phyloP scores from a whole-genome alignment of 2,329 filamentous ascomycete genomes.

The Pestalotiopsis sp. region DNA sequence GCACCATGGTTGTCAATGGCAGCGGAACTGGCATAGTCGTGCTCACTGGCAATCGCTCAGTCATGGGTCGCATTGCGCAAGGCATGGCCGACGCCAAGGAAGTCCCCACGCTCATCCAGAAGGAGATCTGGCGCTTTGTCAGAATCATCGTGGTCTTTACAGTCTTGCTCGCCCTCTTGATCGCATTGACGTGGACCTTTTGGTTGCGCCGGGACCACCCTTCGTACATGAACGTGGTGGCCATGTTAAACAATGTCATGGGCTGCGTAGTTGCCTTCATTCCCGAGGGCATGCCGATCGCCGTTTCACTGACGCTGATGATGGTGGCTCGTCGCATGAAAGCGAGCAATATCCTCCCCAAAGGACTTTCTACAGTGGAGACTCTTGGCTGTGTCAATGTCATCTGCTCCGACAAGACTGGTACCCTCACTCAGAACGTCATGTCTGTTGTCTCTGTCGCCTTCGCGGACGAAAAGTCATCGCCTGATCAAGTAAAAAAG shows the following conservation, averaged over 20 bases:
- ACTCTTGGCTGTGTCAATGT: constrained; percentile 64
- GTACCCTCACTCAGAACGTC: constrained; percentile 64
- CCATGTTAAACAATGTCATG: constrained; percentile 49
- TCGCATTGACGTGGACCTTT: constrained; percentile 47
- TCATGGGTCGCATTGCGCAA: constrained; percentile 44
- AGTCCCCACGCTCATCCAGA: constrained; percentile 41
- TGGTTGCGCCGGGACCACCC: constrained; percentile 41
- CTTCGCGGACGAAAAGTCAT: constrained; percentile 61
- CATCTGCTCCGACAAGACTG: constrained; percentile 59
- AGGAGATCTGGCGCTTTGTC: constrained; percentile 46
- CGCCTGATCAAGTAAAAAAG: constrained; percentile 36
- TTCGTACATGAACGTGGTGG: constrained; percentile 42
- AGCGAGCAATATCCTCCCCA: constrained; percentile 42
- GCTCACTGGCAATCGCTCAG: constrained; percentile 40
- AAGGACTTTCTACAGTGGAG: constrained; percentile 50
- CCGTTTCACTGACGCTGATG: constrained; percentile 38
- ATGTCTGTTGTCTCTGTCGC: constrained; percentile 62
- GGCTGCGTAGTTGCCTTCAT: constrained; percentile 36
- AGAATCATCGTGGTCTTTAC: constrained; percentile 34
- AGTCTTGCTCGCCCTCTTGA: constrained; percentile 26
- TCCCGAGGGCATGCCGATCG: constrained; percentile 31
- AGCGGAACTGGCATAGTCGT: constrained; percentile 41
- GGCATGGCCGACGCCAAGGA: constrained; percentile 39
- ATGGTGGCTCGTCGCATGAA: constrained; percentile 47
- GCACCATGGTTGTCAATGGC: constrained; percentile 44